phyloP scores from a whole-genome alignment of 495 filamentous ascomycete species.

The Penicillium simplicissimum region DNA sequence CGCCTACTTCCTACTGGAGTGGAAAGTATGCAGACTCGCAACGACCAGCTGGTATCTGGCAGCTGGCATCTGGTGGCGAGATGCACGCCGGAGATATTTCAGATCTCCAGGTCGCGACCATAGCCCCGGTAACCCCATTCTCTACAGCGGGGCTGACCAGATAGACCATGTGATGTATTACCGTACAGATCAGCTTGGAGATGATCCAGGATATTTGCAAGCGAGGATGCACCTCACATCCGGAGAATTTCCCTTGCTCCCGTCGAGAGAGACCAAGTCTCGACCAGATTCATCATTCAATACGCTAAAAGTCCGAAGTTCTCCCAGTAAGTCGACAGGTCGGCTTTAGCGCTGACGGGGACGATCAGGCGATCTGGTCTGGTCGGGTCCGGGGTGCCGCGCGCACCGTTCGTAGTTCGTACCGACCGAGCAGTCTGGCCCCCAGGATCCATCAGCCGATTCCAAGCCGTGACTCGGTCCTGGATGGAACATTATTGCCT shows the following conservation, averaged over 20 bases:
- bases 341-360: background rate
- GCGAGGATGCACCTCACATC: background rate
- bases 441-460: background rate
- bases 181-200: too few relatives aligned
- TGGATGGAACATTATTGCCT: background rate
- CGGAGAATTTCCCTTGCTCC: background rate
- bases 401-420: background rate
- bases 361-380: conserved; percentile 1
- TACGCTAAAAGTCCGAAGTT: background rate
- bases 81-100: conserved; percentile 3
- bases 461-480: background rate
- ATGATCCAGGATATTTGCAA: background rate
- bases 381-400: background rate
- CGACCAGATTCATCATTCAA: background rate
- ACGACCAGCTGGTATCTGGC: background rate
- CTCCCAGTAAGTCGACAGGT: background rate
- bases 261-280: background rate
- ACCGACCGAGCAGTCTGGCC: background rate
- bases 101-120: background rate
- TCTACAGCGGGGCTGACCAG: background rate
- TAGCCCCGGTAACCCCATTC: background rate
- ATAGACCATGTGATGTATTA: background rate
- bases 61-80: background rate
- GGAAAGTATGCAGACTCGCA: background rate
- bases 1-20: background rate